These are phyloP conservation scores for Xerocomellus amylosporus DNA, from an alignment of 768 basidiomycete genomes.

Conservation along the genomic window DNA sequence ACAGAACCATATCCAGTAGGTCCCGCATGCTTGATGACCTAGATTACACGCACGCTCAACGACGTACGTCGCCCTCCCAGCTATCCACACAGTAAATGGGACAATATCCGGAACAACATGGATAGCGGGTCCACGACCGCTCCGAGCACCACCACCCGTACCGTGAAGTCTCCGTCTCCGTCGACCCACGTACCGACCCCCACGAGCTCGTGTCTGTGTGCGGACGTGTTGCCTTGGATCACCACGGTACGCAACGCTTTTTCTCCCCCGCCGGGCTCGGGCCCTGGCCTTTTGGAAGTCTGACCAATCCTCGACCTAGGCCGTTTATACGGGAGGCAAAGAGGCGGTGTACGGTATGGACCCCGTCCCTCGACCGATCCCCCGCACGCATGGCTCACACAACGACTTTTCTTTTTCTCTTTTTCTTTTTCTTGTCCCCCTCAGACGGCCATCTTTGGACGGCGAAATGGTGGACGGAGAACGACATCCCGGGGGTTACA, in stretches of 20 bases:
- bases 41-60: background rate
- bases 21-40: background rate
- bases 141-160: constrained; percentile 21
- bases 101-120: constrained; percentile 68
- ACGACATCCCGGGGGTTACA: constrained; percentile 34
- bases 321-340: constrained; percentile 38
- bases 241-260: constrained; percentile 19
- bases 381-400: background rate
- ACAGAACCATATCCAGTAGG: constrained; percentile 60
- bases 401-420: background rate
- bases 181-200: constrained; percentile 7
- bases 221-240: constrained; percentile 42
- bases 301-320: background rate
- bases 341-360: constrained; percentile 42
- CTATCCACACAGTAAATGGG: constrained; percentile 68
- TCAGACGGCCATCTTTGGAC: constrained; percentile 48
- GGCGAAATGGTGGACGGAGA: constrained; percentile 50
- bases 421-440: background rate
- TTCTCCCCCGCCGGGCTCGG: background rate
- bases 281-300: background rate
- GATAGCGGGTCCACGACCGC: constrained; percentile 28
- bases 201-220: constrained; percentile 36
- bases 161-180: background rate
- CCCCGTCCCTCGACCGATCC: background rate
- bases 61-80: constrained; percentile 27